Percentiles rank a stretch among this genome's conserved stretches.
These are phyloP conservation scores for Vanilla planifolia DNA, from an alignment of 106 monocot genomes.

Conservation along the genomic window DNA sequence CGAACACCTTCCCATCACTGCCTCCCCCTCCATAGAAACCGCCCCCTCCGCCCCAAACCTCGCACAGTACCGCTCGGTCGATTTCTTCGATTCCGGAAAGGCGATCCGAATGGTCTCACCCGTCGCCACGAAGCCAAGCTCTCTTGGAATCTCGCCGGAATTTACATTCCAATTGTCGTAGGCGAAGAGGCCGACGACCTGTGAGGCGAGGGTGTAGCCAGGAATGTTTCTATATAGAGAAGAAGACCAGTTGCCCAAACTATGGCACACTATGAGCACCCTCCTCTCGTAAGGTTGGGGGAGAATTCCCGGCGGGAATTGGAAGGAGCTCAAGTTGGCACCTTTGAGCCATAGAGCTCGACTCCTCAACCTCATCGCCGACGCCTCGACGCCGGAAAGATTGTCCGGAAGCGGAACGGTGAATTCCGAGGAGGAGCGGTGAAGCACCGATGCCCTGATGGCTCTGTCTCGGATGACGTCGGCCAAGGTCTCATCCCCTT, in stretches of 20 bases:
- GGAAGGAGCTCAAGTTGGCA: constrained; percentile 3
- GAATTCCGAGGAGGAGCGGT: constrained; percentile 12
- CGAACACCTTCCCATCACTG: constrained; percentile 11
- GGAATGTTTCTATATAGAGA: constrained; percentile 10
- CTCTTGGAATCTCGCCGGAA: not conserved
- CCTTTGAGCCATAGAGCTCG: constrained; percentile 17
- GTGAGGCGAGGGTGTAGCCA: constrained; percentile 13
- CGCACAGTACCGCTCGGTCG: constrained; percentile 14
- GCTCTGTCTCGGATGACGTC: constrained; percentile 14
- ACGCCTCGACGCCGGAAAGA: constrained; percentile 16
- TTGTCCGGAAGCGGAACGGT: constrained; percentile 18
- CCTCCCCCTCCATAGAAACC: not conserved
- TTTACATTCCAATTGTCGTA: constrained; percentile 22
- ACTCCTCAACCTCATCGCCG: constrained; percentile 16
- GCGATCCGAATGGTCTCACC: constrained; percentile 13
- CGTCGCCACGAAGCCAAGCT: not conserved
- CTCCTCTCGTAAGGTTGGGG: constrained; percentile 4
- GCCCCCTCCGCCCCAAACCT: constrained; percentile 8
- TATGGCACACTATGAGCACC: constrained; percentile 19
- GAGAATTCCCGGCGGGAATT: constrained; percentile 19
- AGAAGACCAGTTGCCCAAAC: constrained; percentile 19
- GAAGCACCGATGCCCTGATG: constrained; percentile 1
- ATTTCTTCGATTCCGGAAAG: constrained; percentile 7
- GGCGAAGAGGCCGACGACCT: constrained; percentile 30
- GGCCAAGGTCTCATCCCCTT: constrained; percentile 6